A percentile compares a stretch with the other conserved stretches of the same genome.
These are phyloP conservation scores for Fomitopsis palustris DNA, from an alignment of 1,284 basidiomycete species.

Conservation along the genomic window DNA sequence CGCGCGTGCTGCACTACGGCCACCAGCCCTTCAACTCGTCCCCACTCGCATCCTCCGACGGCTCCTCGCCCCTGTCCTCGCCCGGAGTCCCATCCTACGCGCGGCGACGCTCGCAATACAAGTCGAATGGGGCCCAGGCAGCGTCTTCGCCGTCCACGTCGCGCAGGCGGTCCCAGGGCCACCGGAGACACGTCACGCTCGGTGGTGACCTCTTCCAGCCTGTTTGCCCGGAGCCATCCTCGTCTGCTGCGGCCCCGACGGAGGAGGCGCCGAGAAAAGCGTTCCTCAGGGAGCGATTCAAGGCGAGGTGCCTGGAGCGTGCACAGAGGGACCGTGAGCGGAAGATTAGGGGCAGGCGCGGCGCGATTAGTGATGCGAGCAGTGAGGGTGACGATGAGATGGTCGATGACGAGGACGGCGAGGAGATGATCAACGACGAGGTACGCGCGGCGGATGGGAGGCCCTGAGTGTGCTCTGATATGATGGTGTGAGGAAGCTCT, in stretches of 20 bases:
- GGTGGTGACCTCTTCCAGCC: neutral
- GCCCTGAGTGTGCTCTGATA: neutral
- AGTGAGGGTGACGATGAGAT: constrained; percentile 53
- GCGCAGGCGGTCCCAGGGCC: constrained; percentile 10
- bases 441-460: constrained; percentile 35
- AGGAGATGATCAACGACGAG: constrained; percentile 59
- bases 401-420: constrained; percentile 47
- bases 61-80: constrained; percentile 15
- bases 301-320: constrained; percentile 55
- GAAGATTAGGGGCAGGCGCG: constrained; percentile 38
- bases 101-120: constrained; percentile 25
- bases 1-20: neutral
- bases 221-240: neutral
- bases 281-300: constrained; percentile 59
- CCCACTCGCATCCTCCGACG: constrained; percentile 22
- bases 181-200: constrained; percentile 6
- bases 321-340: constrained; percentile 51
- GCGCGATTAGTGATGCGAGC: constrained; percentile 32
- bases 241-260: constrained; percentile 5
- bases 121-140: constrained; percentile 21
- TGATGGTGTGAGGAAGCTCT: constrained; percentile 42
- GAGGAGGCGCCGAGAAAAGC: constrained; percentile 39
- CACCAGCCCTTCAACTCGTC: constrained; percentile 22
- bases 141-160: constrained; percentile 14
- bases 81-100: constrained; percentile 19